A percentile compares a stretch with the other conserved stretches of the same genome.
Conservation (phyloP, 1,139 yeast genomes). For the Suhomyces ambrosiae region DNA sequence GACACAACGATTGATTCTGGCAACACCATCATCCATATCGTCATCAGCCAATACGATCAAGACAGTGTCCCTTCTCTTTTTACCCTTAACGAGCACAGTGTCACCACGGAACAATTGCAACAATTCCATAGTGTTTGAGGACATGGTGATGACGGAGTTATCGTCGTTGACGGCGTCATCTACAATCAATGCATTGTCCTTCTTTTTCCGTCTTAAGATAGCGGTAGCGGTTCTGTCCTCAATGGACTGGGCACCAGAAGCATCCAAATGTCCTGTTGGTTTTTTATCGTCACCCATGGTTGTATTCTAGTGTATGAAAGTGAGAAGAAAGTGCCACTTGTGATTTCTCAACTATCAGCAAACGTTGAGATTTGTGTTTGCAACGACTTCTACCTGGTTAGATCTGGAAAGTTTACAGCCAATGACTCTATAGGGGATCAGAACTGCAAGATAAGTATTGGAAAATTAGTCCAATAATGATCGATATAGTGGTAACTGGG, state of each 20-base stretch:
- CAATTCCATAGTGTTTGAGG: conserved; percentile 92
- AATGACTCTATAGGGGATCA: background rate
- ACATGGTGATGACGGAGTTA: conserved; percentile 93
- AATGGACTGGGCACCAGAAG: conserved; percentile 42
- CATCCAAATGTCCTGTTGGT: conserved; percentile 47
- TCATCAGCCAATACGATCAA: conserved; percentile 95
- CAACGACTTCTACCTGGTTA: conserved; percentile 8
- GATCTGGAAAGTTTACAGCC: background rate
- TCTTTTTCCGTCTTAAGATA: conserved; percentile 94
- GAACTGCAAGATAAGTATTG: background rate
- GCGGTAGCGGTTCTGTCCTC: conserved; percentile 97
- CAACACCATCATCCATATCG: conserved; percentile 94
- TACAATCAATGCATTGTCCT: conserved; percentile 88
- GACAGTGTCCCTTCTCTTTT: conserved; percentile 98
- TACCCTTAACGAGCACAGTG: conserved; percentile 95
- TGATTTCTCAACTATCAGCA: conserved; percentile 13
- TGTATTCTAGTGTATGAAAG: background rate
- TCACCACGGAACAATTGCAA: conserved; percentile 97
- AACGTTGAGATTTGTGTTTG: conserved; percentile 12
- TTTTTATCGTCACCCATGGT: conserved; percentile 33
- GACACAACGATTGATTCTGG: conserved; percentile 91
- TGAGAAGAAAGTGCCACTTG: background rate
- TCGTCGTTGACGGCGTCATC: conserved; percentile 98
- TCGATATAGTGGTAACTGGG: background rate
- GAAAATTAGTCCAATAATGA: background rate